Evolutionary conservation across 1,139 yeast species (phyloP).

Genomic region (Pichia sp.): DNA sequence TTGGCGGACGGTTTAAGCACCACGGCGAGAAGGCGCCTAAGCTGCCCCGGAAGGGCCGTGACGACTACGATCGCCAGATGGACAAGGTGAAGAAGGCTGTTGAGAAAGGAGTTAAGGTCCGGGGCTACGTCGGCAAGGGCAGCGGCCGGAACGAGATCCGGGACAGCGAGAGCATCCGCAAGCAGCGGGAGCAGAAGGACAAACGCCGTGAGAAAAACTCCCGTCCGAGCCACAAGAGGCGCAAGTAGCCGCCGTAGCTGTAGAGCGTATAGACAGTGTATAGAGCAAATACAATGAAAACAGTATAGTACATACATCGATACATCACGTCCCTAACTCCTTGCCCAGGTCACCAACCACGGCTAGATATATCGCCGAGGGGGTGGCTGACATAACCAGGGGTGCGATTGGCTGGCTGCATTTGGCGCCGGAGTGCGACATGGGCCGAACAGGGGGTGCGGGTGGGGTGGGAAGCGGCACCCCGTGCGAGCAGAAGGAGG

Average conservation of each 20-base stretch:
- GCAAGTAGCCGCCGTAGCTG: neutral
- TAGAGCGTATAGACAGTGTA: too few relatives aligned
- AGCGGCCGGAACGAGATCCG: conserved; percentile 59
- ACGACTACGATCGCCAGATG: conserved; percentile 79
- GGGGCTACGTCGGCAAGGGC: conserved; percentile 55
- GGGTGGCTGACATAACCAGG: neutral
- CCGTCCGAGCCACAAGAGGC: conserved; percentile 57
- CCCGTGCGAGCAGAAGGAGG: neutral
- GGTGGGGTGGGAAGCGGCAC: neutral
- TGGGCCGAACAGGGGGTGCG: neutral
- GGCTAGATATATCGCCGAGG: neutral
- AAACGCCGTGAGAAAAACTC: conserved; percentile 81
- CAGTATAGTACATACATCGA: too few relatives aligned
- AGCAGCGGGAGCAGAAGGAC: conserved; percentile 64
- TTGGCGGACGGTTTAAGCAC: conserved; percentile 62
- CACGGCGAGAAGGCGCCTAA: conserved; percentile 76
- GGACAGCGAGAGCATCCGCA: conserved; percentile 72
- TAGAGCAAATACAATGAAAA: too few relatives aligned
- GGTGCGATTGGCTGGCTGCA: neutral
- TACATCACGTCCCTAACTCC: too few relatives aligned
- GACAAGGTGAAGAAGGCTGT: conserved; percentile 77
- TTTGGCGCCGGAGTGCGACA: neutral
- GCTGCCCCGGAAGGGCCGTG: conserved; percentile 83
- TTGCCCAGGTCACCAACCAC: neutral
- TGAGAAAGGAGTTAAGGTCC: conserved; percentile 68